Conservation (phyloP, 2,329 filamentous ascomycete genomes). For the Xylariaceae sp. region DNA sequence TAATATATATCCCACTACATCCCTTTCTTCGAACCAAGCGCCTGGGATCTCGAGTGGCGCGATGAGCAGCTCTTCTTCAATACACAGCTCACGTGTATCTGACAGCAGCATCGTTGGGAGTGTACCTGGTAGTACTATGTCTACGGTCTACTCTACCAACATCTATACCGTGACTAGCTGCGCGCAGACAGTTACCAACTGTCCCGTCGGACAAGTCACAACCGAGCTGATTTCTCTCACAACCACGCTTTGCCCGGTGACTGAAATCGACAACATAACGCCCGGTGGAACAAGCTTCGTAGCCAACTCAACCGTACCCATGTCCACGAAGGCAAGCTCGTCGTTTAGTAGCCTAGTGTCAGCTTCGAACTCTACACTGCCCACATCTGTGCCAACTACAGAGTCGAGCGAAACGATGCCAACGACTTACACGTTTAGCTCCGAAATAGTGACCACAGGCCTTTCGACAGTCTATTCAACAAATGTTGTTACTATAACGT, state of each 20-base stretch:
- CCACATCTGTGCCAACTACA: neutral
- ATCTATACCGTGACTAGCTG: slow-evolving; percentile 29
- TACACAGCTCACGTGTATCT: neutral
- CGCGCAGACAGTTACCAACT: slow-evolving; percentile 25
- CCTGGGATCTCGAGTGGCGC: neutral
- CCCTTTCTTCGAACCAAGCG: slow-evolving; percentile 3
- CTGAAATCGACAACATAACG: slow-evolving; percentile 8
- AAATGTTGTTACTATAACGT: slow-evolving; percentile 28
- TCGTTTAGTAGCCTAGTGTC: slow-evolving; percentile 16
- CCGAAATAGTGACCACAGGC: slow-evolving; percentile 26
- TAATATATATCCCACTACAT: neutral
- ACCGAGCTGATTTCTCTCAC: slow-evolving; percentile 26
- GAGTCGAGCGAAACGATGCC: slow-evolving; percentile 22
- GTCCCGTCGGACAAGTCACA: slow-evolving; percentile 25
- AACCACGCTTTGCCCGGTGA: slow-evolving; percentile 25
- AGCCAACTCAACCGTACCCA: slow-evolving; percentile 4
- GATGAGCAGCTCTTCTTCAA: neutral
- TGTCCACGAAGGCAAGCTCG: slow-evolving; percentile 7
- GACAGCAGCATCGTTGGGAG: slow-evolving; percentile 6
- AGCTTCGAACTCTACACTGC: slow-evolving; percentile 11
- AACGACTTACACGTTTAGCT: slow-evolving; percentile 29
- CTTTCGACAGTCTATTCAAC: slow-evolving; percentile 33
- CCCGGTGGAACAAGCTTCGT: neutral
- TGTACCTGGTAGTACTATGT: slow-evolving; percentile 14
- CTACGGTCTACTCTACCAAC: slow-evolving; percentile 30